phyloP scores from a whole-genome alignment of 192 early-diverging fungal genomes.

The Coemansia sp. region DNA sequence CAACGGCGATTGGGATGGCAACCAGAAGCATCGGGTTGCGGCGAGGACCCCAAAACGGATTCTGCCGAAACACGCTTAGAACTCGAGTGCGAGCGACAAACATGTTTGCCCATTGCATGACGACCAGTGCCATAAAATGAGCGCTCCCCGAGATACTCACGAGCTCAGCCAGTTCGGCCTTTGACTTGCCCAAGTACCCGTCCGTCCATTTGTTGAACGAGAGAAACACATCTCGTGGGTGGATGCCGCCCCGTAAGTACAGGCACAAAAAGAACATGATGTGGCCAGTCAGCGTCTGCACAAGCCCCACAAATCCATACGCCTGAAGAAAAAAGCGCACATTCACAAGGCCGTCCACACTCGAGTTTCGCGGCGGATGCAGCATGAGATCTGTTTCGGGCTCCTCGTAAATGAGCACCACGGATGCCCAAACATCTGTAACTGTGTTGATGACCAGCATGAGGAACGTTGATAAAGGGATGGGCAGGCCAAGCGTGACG shows the following conservation, averaged over 20 bases:
- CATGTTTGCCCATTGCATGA: conserved; percentile 56
- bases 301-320: conserved; percentile 76
- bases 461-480: conserved; percentile 75
- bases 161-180: conserved; percentile 47
- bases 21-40: conserved; percentile 35
- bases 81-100: conserved; percentile 51
- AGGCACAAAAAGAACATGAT: conserved; percentile 75
- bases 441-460: conserved; percentile 75
- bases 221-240: conserved; percentile 54
- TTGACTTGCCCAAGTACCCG: conserved; percentile 57
- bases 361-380: conserved; percentile 68
- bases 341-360: conserved; percentile 67
- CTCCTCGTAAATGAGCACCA: conserved; percentile 74
- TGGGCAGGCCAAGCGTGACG: conserved; percentile 77
- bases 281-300: conserved; percentile 66
- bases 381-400: conserved; percentile 74
- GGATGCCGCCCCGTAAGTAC: conserved; percentile 60
- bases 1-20: conserved; percentile 36
- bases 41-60: conserved; percentile 49
- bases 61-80: conserved; percentile 43
- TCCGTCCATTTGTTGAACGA: conserved; percentile 61
- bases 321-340: conserved; percentile 66
- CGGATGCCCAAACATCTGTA: conserved; percentile 62
- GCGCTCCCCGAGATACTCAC: conserved; percentile 29
- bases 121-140: conserved; percentile 56